Base-by-base conservation (phyloP, 345 rosid species). In the Microthlaspi erraticum region DNA sequence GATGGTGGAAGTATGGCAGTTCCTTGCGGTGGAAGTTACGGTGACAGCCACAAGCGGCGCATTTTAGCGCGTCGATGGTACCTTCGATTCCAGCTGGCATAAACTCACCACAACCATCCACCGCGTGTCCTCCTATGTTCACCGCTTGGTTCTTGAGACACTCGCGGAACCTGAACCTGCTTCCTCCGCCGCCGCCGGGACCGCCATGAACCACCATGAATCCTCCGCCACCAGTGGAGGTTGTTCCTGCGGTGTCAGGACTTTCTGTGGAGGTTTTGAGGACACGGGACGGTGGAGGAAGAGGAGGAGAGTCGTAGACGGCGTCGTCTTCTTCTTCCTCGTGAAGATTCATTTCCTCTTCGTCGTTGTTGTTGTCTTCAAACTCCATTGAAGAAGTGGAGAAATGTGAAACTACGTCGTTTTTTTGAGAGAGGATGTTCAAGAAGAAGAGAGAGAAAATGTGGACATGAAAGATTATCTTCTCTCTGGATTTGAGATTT, bases 31-130 rank as follows among this genome's bases (percentile, higher is more conserved):
- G 96, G 78, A 89, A 89, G 71, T 89, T 89, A 1, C 96, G 85
- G 81, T 89, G 96, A 75, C 96, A 89, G 70, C 81, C 84, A 59
- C 96, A 89, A 37, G 96, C 96, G 0, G 91, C 93, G 60, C 93
- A 89, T 80, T 87, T 86, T n/a, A 89, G 86, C 1, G 91, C 91
- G 44, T 87, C 93, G 32, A 86, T 79, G 46, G 89, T 82, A 6
- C 96, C 93, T 23, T 89, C 92, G 5, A 70, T 73, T 0, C 96
- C 96, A 9, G 96, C 89, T 13, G 96, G 81, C 81, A 87, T 72
- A 83, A 87, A 89, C 66, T 89, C 96, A 2, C 93, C 82, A 72
- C 96, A 89, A 7, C 96, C 96, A 53, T 89, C 96, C 10, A 89
- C 80, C 50, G 93, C 93, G 64, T 89, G 93, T 9, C 91, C 96